These are phyloP conservation scores for Nicotiana tabacum DNA, from an alignment of 257 asterid genomes.

Conservation along the genomic window DNA sequence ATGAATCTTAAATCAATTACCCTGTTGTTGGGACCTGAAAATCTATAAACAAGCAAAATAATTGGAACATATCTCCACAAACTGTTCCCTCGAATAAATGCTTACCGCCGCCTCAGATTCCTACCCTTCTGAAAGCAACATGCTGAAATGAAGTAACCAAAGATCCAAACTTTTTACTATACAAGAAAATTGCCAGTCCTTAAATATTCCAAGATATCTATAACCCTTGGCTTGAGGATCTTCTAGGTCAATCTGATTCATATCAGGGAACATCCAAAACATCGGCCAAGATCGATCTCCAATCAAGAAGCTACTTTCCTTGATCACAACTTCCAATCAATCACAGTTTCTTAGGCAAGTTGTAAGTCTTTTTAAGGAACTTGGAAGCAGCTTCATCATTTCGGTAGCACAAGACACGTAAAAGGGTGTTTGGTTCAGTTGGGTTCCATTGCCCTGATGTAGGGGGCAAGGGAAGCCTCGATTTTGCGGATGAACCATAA, in stretches of 20 bases:
- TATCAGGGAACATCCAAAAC: background rate
- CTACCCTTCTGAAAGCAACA: slow-evolving; percentile 7
- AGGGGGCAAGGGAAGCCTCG: slow-evolving; percentile 87
- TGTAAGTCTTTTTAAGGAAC: slow-evolving; percentile 88
- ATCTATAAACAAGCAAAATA: slow-evolving; percentile 6
- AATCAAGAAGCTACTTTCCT: background rate
- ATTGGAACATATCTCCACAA: background rate
- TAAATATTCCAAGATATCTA: background rate
- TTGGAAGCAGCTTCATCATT: slow-evolving; percentile 84
- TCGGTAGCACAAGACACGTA: slow-evolving; percentile 85
- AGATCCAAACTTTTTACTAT: slow-evolving; percentile 5
- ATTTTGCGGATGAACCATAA: slow-evolving; percentile 71
- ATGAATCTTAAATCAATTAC: slow-evolving; percentile 1
- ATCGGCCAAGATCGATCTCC: background rate
- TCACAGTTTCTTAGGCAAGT: slow-evolving; percentile 75
- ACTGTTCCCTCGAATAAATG: background rate
- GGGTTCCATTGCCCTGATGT: slow-evolving; percentile 94
- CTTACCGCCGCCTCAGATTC: background rate
- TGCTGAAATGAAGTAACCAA: slow-evolving; percentile 1
- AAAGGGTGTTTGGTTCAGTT: slow-evolving; percentile 76
- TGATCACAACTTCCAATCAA: background rate
- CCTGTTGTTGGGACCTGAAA: background rate
- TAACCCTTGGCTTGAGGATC: slow-evolving; percentile 1
- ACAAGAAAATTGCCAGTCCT: background rate
- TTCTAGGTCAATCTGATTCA: background rate